Percentiles rank a stretch among this genome's conserved stretches.
These are phyloP conservation scores for Wallacemonas collosoma DNA, from an alignment of 208 protist species.

Conservation along the genomic window DNA sequence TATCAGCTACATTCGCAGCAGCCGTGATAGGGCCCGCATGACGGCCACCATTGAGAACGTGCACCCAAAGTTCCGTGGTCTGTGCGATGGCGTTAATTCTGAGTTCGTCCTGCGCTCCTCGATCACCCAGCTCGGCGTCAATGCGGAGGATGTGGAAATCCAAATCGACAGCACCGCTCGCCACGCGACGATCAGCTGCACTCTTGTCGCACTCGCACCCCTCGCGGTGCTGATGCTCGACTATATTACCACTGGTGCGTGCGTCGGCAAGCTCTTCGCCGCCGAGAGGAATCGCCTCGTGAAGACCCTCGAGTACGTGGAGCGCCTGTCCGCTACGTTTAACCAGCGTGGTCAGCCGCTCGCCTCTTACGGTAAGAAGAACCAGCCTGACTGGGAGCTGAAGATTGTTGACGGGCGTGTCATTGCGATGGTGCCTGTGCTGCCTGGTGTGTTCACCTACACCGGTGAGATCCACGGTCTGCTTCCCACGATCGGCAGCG, in stretches of 20 bases:
- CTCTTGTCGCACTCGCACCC: conserved; percentile 74
- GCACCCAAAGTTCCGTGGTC: conserved; percentile 83
- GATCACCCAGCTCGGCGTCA: conserved; percentile 90
- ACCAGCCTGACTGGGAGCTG: conserved; percentile 71
- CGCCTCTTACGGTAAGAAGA: conserved; percentile 67
- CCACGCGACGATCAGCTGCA: conserved; percentile 46
- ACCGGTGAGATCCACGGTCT: conserved; percentile 81
- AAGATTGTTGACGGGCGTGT: conserved; percentile 82
- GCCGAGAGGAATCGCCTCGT: conserved; percentile 74
- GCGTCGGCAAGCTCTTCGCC: conserved; percentile 91
- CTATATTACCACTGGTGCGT: conserved; percentile 70
- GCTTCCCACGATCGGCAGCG: conserved; percentile 85
- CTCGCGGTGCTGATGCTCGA: conserved; percentile 89
- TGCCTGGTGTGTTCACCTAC: conserved; percentile 81
- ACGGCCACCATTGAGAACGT: conserved; percentile 44
- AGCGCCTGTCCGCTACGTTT: conserved; percentile 61
- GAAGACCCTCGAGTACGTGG: conserved; percentile 72
- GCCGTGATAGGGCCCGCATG: conserved; percentile 36
- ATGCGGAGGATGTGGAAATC: conserved; percentile 68
- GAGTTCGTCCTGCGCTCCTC: conserved; percentile 90
- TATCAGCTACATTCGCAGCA: conserved; percentile 33
- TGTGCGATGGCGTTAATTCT: conserved; percentile 48
- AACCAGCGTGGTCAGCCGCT: conserved; percentile 77
- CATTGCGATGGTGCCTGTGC: conserved; percentile 83
- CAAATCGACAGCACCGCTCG: conserved; percentile 41